Conservation (phyloP, 306 rosid genomes). For the Vicia sativa region DNA sequence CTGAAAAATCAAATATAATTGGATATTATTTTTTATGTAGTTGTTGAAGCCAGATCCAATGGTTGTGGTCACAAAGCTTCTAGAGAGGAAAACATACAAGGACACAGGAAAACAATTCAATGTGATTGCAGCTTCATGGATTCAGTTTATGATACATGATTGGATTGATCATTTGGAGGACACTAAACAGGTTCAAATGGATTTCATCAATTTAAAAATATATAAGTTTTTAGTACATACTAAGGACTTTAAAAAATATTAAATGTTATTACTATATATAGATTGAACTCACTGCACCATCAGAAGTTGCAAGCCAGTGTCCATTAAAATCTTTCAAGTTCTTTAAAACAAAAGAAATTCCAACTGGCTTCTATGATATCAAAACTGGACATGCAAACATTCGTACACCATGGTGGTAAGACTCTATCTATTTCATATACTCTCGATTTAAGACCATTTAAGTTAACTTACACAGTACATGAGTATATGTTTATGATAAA, state of each 20-base stretch:
- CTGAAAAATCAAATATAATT: too few species aligned
- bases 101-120: conserved; percentile 67
- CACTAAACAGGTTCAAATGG: conserved; percentile 46
- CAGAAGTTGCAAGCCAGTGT: conserved; percentile 57
- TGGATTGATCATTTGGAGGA: conserved; percentile 68
- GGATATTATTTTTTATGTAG: too few species aligned
- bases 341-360: too few species aligned
- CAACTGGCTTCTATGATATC: too few species aligned
- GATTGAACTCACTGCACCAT: conserved; percentile 53
- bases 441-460: neutral
- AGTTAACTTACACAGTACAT: neutral
- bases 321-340: too few species aligned
- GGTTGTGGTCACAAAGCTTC: conserved; percentile 59
- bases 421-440: neutral
- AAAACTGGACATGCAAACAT: too few species aligned
- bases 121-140: conserved; percentile 65
- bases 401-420: conserved; percentile 69
- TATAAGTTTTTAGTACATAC: too few species aligned
- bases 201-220: too few species aligned
- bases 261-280: conserved; percentile 6
- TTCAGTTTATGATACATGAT: conserved; percentile 71
- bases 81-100: conserved; percentile 45
- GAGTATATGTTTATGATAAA: neutral
- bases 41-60: conserved; percentile 61
- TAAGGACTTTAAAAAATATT: too few species aligned